Evolutionary conservation across 2,329 filamentous ascomycete genomes (phyloP).

Genomic region (Aspergillus sojae): DNA sequence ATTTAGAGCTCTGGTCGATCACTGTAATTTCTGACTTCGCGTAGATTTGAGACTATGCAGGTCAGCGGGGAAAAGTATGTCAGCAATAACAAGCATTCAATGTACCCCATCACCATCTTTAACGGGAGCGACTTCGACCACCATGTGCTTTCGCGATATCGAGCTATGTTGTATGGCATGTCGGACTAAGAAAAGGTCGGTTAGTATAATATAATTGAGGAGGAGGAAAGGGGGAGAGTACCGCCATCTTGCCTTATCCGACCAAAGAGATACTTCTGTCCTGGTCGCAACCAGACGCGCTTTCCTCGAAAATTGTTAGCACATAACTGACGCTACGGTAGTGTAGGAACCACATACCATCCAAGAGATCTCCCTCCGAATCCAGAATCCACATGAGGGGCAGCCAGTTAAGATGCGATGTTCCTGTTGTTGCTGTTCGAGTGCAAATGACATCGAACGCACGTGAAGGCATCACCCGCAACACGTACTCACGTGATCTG

Average conservation of each 20-base stretch:
- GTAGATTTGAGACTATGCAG: constrained; percentile 60
- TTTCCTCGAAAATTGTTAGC: constrained; percentile 54
- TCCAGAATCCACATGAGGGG: constrained; percentile 66
- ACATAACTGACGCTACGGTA: too few species aligned
- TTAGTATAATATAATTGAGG: not conserved
- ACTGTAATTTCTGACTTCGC: constrained; percentile 71
- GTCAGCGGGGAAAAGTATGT: constrained; percentile 13
- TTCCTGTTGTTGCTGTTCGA: not conserved
- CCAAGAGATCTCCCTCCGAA: constrained; percentile 52
- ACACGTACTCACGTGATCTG: constrained; percentile 42
- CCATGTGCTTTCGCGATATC: constrained; percentile 86
- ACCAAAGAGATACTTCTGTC: constrained; percentile 83
- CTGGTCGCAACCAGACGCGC: constrained; percentile 81
- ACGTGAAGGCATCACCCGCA: constrained; percentile 24
- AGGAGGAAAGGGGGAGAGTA: constrained; percentile 32
- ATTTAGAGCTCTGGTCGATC: constrained; percentile 80
- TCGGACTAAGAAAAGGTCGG: constrained; percentile 52
- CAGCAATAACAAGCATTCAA: constrained; percentile 10
- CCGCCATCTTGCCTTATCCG: constrained; percentile 68
- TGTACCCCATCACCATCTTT: constrained; percentile 67
- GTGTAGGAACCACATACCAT: constrained; percentile 49
- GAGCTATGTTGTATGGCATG: constrained; percentile 76
- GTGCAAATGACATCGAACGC: constrained; percentile 7
- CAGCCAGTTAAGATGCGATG: constrained; percentile 4
- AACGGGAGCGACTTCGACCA: constrained; percentile 70